Evolutionary conservation across 139 green algal genomes (phyloP), one percentile per base, ranked within the genome.

Genomic region (Yamagishiella unicocca): DNA sequence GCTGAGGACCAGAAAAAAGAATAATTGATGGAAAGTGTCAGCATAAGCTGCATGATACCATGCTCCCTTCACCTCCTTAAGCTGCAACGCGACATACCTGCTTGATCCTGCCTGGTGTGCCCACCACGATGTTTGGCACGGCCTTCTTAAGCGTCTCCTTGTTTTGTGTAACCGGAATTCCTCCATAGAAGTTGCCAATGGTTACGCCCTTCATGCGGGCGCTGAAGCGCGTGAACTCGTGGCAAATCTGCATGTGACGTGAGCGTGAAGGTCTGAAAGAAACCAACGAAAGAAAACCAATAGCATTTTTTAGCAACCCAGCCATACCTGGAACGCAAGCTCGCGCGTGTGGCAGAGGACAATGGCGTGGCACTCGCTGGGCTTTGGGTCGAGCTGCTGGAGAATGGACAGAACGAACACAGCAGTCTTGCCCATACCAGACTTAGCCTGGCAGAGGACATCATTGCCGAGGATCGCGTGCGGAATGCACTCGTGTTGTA

Each of bases 401-500:
- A 99, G 94, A 40, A 98, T 94, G n/a, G 97, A 95, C 46, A 99
- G 93, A n/a, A 99, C 97, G 89, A 99, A 99, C 14, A 99, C 98
- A 7, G 98, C 98, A 2, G 98, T 99, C 95, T 99, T 99, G 61
- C 98, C 98, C 98, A 99, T 99, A 68, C 98, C 98, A 17, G 96
- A 99, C 96, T 99, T 99, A 42, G 98, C 98, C 91, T 99, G 98
- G 92, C 98, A 99, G 14, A 99, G 94, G 22, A 99, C 95, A 86
- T 99, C 98, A 94, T 98, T 97, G 58, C 98, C 97, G 64, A 99
- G 92, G 76, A 99, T 99, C 68, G 98, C 97, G 88, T 99, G 96
- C 29, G 98, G 98, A 88, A 99, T 99, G 92, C 97, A 99, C 90
- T 99, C 95, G 88, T 99, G 98, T 90, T 99, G 98, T 0, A 99